phyloP scores from a whole-genome alignment of 441 rosid species.

The Pelargonium australe region DNA sequence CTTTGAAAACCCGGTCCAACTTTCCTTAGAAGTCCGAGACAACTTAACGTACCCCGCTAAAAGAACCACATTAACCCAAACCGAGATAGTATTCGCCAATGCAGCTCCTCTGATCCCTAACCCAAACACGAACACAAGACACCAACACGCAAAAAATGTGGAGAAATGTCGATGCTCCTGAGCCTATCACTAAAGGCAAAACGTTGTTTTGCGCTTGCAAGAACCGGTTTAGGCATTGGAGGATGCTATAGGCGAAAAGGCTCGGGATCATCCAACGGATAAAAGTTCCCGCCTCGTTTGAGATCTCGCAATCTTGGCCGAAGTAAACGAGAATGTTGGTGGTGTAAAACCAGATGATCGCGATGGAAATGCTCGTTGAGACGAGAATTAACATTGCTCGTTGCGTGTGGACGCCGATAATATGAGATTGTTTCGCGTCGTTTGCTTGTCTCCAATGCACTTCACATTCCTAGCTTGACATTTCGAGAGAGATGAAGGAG shows the following conservation, averaged over 20 bases:
- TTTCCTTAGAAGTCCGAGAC: conserved; percentile 33
- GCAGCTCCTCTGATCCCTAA: conserved; percentile 62
- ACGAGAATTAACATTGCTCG: conserved; percentile 52
- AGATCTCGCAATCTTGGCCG: conserved; percentile 47
- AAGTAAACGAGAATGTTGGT: conserved; percentile 33
- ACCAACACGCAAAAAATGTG: conserved; percentile 46
- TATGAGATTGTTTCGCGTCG: conserved; percentile 55
- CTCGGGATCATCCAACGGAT: conserved; percentile 54
- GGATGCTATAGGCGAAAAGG: conserved; percentile 45
- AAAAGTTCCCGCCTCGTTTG: conserved; percentile 40
- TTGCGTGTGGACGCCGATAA: conserved; percentile 58
- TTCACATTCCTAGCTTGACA: conserved; percentile 51
- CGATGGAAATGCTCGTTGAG: conserved; percentile 40
- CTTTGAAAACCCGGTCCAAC: conserved; percentile 53
- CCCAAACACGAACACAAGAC: conserved; percentile 39
- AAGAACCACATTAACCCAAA: conserved; percentile 50
- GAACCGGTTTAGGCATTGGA: conserved; percentile 52
- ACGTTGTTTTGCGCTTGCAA: conserved; percentile 52
- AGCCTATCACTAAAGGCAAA: conserved; percentile 41
- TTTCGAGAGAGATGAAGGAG: background rate
- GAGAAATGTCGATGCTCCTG: conserved; percentile 37
- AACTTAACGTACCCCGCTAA: conserved; percentile 40
- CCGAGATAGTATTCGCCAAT: conserved; percentile 38
- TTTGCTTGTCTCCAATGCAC: conserved; percentile 70
- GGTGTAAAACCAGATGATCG: conserved; percentile 48